Conservation (phyloP, 441 rosid genomes). For the Gossypium aridum region DNA sequence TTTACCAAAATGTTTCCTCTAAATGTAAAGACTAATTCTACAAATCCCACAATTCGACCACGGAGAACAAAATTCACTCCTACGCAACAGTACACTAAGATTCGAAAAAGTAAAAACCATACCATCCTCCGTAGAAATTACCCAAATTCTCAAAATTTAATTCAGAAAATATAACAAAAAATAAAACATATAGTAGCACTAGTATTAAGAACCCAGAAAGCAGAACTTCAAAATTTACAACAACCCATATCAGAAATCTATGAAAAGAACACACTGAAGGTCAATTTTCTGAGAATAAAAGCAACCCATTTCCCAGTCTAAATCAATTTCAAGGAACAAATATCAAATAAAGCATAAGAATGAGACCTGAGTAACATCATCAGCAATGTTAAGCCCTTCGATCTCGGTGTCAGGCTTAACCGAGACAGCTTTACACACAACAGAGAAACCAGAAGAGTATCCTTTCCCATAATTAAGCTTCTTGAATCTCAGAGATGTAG, state of each 20-base stretch:
- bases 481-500: conserved; percentile 24
- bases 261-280: not conserved
- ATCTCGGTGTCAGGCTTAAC: conserved; percentile 50
- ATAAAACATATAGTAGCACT: not conserved
- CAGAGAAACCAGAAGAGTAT: conserved; percentile 24
- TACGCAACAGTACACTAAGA: not conserved
- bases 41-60: not conserved
- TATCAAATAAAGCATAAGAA: not conserved
- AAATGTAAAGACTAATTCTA: not conserved
- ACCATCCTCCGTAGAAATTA: not conserved
- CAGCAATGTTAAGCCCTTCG: conserved; percentile 85
- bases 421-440: conserved; percentile 72
- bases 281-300: not conserved
- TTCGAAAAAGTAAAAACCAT: not conserved
- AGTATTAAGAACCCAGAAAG: not conserved
- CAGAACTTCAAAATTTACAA: not conserved
- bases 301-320: not conserved
- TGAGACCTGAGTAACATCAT: conserved; percentile 73
- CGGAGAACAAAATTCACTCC: not conserved
- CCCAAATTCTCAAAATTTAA: not conserved
- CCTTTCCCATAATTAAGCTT: conserved; percentile 18
- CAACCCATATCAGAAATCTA: not conserved
- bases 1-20: not conserved
- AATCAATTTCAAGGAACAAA: not conserved
- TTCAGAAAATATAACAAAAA: not conserved